These are phyloP conservation scores for Farysia itapuensis DNA, from an alignment of 1,284 basidiomycete genomes.

Conservation along the genomic window DNA sequence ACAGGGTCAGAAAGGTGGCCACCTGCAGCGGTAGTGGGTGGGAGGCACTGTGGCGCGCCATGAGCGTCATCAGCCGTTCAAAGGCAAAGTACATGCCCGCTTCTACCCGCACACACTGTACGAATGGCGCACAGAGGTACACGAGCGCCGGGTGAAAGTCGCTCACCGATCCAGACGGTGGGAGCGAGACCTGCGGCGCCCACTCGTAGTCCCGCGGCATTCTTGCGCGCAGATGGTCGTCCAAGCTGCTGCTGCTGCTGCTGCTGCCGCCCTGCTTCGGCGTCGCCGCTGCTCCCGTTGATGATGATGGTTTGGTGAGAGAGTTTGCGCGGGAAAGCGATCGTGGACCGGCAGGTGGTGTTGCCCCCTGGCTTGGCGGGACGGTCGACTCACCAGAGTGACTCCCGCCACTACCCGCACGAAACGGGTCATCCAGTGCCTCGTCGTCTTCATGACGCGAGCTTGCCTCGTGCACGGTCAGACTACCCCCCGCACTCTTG, in stretches of 20 bases:
- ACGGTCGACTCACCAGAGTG: too few relatives aligned
- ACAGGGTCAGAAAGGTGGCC: conserved; percentile 57
- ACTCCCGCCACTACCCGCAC: background rate
- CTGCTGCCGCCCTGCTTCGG: background rate
- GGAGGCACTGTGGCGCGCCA: conserved; percentile 36
- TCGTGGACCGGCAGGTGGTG: conserved; percentile 8
- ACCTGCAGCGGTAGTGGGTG: conserved; percentile 51
- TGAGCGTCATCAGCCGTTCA: conserved; percentile 55
- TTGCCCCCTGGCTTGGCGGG: too few relatives aligned
- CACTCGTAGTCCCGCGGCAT: conserved; percentile 49
- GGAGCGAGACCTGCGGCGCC: conserved; percentile 23
- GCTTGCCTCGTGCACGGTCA: background rate
- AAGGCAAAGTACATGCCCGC: conserved; percentile 61
- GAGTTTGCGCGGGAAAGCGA: conserved; percentile 28
- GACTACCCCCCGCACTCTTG: background rate
- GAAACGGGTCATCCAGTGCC: conserved; percentile 9
- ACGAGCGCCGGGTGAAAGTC: conserved; percentile 58
- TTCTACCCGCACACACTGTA: conserved; percentile 57
- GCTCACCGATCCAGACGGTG: conserved; percentile 1
- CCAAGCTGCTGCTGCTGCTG: conserved; percentile 4
- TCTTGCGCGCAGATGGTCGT: conserved; percentile 19
- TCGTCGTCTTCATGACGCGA: background rate
- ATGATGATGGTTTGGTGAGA: too few relatives aligned
- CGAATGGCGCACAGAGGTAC: conserved; percentile 57
- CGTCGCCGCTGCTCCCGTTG: background rate